Base-by-base conservation (phyloP, 2,329 filamentous ascomycete species). In the Venturia carpophila region DNA sequence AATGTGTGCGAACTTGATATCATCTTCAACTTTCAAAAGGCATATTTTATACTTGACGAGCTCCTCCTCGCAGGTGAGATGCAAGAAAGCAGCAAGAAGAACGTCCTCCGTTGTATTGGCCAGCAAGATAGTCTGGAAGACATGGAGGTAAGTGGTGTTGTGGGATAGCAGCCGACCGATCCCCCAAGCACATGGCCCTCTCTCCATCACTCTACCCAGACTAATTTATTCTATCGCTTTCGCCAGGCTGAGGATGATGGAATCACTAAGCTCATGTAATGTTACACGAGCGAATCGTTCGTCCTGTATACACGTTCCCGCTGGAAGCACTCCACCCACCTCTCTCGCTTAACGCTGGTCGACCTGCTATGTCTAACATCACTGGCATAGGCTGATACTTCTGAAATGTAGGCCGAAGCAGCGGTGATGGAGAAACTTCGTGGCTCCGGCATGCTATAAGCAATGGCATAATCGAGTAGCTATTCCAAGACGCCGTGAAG, bases 1-100 rank as follows among this genome's bases (percentile, higher is more conserved):
- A 99, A 99, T 77, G 94, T 99, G 67, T 99, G 94, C 87, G 94
- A 99, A 80, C 85, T 99, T 69, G 92, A 97, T 77, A 97, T 97
- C 79, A 99, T 99, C 77, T 99, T 99, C 85, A 97, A 96, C 76
- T 99, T 99, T 77, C 96, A 96, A 71, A 99, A 99, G 79, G 94
- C 94, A 67, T 99, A 99, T 79, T 99, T 97, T 79, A 99, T 99
- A 71, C 86, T 99, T 60, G 94, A 99, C 75, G 94, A 99, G 79
- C 84, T 99, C 68, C 82, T 99, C 69, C 83, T 99, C 70, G 94
- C 94, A 6, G 94, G 94, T 67, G 94, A 99, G 78, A 87, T 99
- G 79, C 94, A 99, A 78, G 94, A 99, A 80, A 97, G 92, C 78
- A 97, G 93, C 78, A 99, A 97, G 82, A 99, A 99, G 86, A 97